Evolutionary conservation across 2,329 filamentous ascomycete genomes (phyloP), one percentile per base, ranked within the genome.

Genomic region (Eutypella sp.): DNA sequence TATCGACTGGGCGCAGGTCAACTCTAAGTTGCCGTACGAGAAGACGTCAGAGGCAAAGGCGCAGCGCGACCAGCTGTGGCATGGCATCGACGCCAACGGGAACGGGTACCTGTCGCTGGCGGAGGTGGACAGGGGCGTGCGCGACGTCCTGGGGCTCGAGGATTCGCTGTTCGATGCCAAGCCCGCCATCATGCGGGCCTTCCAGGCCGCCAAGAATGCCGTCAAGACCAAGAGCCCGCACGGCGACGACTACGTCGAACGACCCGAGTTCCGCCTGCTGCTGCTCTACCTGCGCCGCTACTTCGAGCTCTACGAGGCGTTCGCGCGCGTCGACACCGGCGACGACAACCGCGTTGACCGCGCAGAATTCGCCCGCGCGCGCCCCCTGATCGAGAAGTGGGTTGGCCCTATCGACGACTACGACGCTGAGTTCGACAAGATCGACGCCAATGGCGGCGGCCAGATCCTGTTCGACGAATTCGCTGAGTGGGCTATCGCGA

Each of bases 81-180:
- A 20, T 7, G 34, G n/a, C 34, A 38, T 38, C 34, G 34, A 38
- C 34, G 34, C 16, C 34, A 38, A 38, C 34, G 34, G 8, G n/a
- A 38, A 38, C 34, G 34, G 34, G n/a, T 38, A 38, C 34, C 34
- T 38, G 34, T 38, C 34, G 34, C 34, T 38, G 34, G 34, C 34
- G n/a, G 34, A 38, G 34, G 34, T 38, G 34, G 34, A 38, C 34
- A 38, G 16, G 19, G 34, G 34, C 8, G 34, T 38, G 7, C 34
- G 34, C 34, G 34, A 38, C 34, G 34, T 38, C 34, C n/a, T 38
- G n/a, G 34, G n/a, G 34, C 34, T 38, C 8, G 34, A n/a, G n/a
- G 34, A 38, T 9, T 16, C n/a, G 34, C 7, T 38, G n/a, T 38
- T 16, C 34, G 34, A 38, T n/a, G 34, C 34, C 34, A 38, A 38